phyloP scores from a whole-genome alignment of 306 rosid species.

The Spatholobus suberectus region DNA sequence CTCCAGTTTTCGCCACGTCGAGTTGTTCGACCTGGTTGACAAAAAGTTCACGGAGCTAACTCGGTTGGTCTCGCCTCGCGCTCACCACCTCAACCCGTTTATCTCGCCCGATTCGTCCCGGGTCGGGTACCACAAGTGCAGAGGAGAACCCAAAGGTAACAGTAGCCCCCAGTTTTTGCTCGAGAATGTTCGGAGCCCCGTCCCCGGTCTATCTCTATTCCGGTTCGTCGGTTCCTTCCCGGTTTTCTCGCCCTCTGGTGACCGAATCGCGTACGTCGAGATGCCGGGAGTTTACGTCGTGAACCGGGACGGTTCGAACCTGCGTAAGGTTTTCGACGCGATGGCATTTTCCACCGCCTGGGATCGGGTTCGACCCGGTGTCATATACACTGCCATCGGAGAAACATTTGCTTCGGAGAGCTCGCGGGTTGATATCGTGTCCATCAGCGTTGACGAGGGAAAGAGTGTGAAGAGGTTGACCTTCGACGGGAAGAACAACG shows the following conservation, averaged over 20 bases:
- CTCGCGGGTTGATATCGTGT: conserved; percentile 65
- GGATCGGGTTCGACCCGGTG: conserved; percentile 71
- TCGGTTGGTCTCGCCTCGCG: conserved; percentile 55
- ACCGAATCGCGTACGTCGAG: conserved; percentile 60
- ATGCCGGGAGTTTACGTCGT: conserved; percentile 72
- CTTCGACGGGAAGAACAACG: conserved; percentile 75
- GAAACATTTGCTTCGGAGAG: conserved; percentile 66
- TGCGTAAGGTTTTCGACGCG: conserved; percentile 49
- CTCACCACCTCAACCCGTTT: conserved; percentile 91
- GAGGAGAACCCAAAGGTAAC: conserved; percentile 51
- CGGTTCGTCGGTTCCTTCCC: conserved; percentile 76
- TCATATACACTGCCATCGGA: conserved; percentile 72
- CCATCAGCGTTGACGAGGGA: conserved; percentile 50
- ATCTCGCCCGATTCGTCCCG: conserved; percentile 65
- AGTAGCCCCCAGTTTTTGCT: conserved; percentile 48
- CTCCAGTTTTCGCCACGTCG: conserved; percentile 75
- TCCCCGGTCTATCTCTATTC: conserved; percentile 62
- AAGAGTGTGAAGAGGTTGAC: conserved; percentile 59
- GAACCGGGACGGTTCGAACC: conserved; percentile 76
- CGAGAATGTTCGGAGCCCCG: conserved; percentile 65
- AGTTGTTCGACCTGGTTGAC: conserved; percentile 58
- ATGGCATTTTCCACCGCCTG: conserved; percentile 72
- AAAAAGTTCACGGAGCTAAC: conserved; percentile 77
- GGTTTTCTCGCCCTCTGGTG: conserved; percentile 74
- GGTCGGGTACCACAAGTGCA: conserved; percentile 88